Percentiles rank a stretch among this genome's conserved stretches.
Evolutionary conservation across 805 yeast species (phyloP).

Genomic region (Yarrowia yakushimensis): DNA sequence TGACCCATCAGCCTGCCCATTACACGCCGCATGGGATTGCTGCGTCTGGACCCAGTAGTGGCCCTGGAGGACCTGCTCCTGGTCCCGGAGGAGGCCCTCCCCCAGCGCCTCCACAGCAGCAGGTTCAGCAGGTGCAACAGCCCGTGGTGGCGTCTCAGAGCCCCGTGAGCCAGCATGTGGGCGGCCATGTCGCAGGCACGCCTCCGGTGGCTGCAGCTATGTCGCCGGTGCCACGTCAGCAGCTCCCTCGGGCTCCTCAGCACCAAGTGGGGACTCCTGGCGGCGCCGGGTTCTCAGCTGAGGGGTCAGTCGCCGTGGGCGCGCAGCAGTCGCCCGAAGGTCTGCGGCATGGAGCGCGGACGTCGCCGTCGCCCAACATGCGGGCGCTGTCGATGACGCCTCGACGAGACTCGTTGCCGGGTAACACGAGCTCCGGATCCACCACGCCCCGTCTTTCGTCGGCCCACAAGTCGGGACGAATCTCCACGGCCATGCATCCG

Average conservation of each 20-base stretch:
- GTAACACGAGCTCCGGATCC: neutral
- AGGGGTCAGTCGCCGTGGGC: slow-evolving; percentile 9
- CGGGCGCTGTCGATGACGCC: slow-evolving; percentile 19
- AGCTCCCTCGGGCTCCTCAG: slow-evolving; percentile 24
- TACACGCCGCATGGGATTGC: slow-evolving; percentile 22
- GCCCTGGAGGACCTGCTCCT: slow-evolving; percentile 1
- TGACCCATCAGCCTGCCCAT: slow-evolving; percentile 22
- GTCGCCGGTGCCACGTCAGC: slow-evolving; percentile 17
- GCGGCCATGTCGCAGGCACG: neutral
- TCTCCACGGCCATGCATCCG: slow-evolving; percentile 12
- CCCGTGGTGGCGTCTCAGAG: neutral
- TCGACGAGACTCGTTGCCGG: slow-evolving; percentile 14
- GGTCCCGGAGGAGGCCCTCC: slow-evolving; percentile 11
- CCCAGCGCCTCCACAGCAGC: neutral
- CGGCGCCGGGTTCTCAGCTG: slow-evolving; percentile 25
- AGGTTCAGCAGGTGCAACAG: neutral
- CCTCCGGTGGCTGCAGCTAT: neutral
- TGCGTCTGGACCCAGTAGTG: neutral
- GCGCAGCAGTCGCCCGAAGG: neutral
- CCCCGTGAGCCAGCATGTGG: neutral
- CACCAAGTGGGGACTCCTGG: slow-evolving; percentile 20
- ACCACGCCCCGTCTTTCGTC: neutral
- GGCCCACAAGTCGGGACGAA: neutral
- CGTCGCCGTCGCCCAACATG: slow-evolving; percentile 17
- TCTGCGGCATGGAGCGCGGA: neutral